phyloP scores from a whole-genome alignment of 2,329 filamentous ascomycete species.

The Aspergillus japonicus region DNA sequence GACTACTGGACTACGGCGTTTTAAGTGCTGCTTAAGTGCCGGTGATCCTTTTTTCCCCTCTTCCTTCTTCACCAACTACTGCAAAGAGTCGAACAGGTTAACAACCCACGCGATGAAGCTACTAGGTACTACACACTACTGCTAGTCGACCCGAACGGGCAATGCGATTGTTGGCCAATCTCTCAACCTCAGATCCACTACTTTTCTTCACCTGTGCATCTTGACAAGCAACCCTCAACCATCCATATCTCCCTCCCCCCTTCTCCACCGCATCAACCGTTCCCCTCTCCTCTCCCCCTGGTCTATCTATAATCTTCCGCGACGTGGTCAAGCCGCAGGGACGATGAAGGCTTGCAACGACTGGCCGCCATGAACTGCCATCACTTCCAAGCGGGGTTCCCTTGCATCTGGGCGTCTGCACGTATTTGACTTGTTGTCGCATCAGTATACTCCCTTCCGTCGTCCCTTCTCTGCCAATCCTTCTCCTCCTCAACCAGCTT shows the following conservation, averaged over 20 bases:
- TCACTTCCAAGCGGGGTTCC: conserved; percentile 19
- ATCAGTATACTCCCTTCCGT: conserved; percentile 15
- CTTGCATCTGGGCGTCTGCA: conserved; percentile 20
- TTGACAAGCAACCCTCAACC: not conserved
- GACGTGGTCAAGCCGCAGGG: conserved; percentile 7
- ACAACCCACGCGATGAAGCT: conserved; percentile 11
- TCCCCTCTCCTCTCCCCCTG: not conserved
- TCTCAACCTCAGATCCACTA: not conserved
- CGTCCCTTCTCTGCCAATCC: conserved; percentile 23
- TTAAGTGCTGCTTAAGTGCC: conserved; percentile 12
- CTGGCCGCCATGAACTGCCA: conserved; percentile 18
- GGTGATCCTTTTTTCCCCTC: conserved; percentile 18
- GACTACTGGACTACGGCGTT: conserved; percentile 14
- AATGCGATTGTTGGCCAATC: conserved; percentile 11
- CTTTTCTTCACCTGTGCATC: not conserved
- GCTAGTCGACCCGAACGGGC: not conserved
- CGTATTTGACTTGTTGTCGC: conserved; percentile 19
- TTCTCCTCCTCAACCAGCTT: conserved; percentile 10
- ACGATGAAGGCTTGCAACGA: conserved; percentile 14
- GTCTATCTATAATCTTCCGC: not conserved
- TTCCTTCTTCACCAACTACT: not conserved
- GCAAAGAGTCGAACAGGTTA: not conserved
- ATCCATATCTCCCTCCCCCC: not conserved
- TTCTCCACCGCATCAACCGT: not conserved
- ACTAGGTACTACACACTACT: not conserved